Evolutionary conservation across 129 eudicot genomes (phyloP), one percentile per base, ranked within the genome.

Genomic region (Pseudognaphalium luteoalbum): DNA sequence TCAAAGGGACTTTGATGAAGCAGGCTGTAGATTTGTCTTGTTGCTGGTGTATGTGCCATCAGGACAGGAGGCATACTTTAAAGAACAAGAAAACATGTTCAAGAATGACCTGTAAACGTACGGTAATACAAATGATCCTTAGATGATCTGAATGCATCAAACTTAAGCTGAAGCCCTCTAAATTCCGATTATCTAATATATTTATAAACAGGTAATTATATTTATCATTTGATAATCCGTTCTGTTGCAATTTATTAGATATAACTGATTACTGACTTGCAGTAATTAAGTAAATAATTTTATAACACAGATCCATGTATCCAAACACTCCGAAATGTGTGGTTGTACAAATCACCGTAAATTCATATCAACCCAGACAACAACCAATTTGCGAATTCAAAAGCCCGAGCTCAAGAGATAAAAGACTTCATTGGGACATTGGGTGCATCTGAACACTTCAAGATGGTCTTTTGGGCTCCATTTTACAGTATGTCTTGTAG

Each of bases 21-120:
- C 84, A 85, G 86, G 76, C 82, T 73, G 74, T 62, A 73, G 66
- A 72, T 68, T 69, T 74, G 83, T 82, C 77, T 17, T 82, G 39
- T 78, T 66, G 77, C 47, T 33, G 44, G 56, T 66, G 80, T 68
- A 16, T 9, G 35, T 58, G 47, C 66, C 28, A 29, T 47, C 75
- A 2, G 25, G 63, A 70, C 76, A 32, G 61, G 74, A 70, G 25
- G 22, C 42, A 16, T 21, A 39, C 12, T 14, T 68, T 47, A 60
- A 25, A 50, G 54, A 50, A 30, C 64, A 44, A 9, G 37, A 47
- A 78, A 70, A 41, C 9, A 68, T 57, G 34, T 70, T 30, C 39
- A 42, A 30, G 7, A 12, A 28, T 25, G 47, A 28, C 15, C 33
- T 22, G 81, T 69, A 25, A 7, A 28, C 1, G 33, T 33, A n/a